Evolutionary conservation across 768 basidiomycete genomes (phyloP).

Genomic region (Asterophora parasitica): DNA sequence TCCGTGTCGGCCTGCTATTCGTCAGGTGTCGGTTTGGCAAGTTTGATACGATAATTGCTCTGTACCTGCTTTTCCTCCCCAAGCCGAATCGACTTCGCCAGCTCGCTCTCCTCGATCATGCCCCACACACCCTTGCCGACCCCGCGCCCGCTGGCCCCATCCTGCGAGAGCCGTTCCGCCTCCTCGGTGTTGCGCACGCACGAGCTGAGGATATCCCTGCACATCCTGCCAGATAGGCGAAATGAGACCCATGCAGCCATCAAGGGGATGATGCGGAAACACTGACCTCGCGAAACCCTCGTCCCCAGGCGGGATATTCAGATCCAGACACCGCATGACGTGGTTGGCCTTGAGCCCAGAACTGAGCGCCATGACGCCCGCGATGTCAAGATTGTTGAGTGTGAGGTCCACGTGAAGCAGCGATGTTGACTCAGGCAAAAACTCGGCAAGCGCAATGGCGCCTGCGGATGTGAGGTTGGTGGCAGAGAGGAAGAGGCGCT

Average conservation of each 20-base stretch:
- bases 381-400: slow-evolving; percentile 75
- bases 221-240: slow-evolving; percentile 45
- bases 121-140: slow-evolving; percentile 72
- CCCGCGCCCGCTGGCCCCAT: slow-evolving; percentile 42
- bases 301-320: slow-evolving; percentile 85
- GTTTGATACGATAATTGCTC: background rate
- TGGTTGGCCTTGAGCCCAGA: slow-evolving; percentile 81
- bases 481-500: slow-evolving; percentile 85
- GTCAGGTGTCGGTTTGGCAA: slow-evolving; percentile 5
- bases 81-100: slow-evolving; percentile 64
- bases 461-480: slow-evolving; percentile 78
- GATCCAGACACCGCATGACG: slow-evolving; percentile 86
- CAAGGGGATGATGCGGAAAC: background rate
- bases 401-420: slow-evolving; percentile 92
- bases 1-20: slow-evolving; percentile 40
- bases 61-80: slow-evolving; percentile 50
- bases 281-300: slow-evolving; percentile 70
- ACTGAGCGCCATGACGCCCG: slow-evolving; percentile 89
- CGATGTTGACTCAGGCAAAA: slow-evolving; percentile 84
- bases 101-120: slow-evolving; percentile 81
- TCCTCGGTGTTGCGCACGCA: slow-evolving; percentile 94
- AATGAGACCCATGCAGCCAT: background rate
- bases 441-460: slow-evolving; percentile 94
- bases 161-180: slow-evolving; percentile 47
- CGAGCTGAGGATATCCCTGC: slow-evolving; percentile 82